Evolutionary conservation across 2,329 filamentous ascomycete genomes (phyloP), one percentile per base, ranked within the genome.

Genomic region (Cladosporium sp.): DNA sequence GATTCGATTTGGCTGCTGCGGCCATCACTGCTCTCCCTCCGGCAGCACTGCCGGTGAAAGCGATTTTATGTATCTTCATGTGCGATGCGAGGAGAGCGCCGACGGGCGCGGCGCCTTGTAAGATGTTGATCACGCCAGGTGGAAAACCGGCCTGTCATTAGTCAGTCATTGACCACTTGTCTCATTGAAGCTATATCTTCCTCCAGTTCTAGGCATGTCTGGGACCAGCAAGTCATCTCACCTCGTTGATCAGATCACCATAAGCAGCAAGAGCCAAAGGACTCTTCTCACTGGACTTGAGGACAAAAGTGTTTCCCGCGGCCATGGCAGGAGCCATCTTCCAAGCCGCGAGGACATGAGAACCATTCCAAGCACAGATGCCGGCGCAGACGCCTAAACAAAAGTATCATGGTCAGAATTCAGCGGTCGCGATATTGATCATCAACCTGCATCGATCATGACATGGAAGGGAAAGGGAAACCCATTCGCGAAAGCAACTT

Each of bases 51-150:
- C 67, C 66, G 6, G 67, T 69, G 49, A 60, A 60, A 14, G 59
- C 55, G 8, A 60, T 42, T 39, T 60, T 60, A 47, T 36, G 14
- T 39, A 60, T 54, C 9, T 42, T 30, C 38, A 55, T 56, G 40
- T 58, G 55, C 7, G 45, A 43, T 8, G 55, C 55, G 22, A 58
- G 22, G 5, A 52, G 22, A 38, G 55, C 55, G 15, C 90, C 90
- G 55, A 90, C 89, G 59, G 85, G 76, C 78, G 85, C 89, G 69
- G 90, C 90, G 63, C 90, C 90, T 58, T 88, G 90, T 74, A 86
- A 80, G 70, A 91, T 80, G 81, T 92, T 90, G 73, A 90, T 78
- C 2, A 76, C 74, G 2, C 75, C 74, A 1, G 71, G 70, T 15
- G 76, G 75, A 57, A 77, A 75, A 2, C 73, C 74, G 15, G 70